These are phyloP conservation scores for Centaurea solstitialis DNA, from an alignment of 129 eudicot species.

Conservation along the genomic window DNA sequence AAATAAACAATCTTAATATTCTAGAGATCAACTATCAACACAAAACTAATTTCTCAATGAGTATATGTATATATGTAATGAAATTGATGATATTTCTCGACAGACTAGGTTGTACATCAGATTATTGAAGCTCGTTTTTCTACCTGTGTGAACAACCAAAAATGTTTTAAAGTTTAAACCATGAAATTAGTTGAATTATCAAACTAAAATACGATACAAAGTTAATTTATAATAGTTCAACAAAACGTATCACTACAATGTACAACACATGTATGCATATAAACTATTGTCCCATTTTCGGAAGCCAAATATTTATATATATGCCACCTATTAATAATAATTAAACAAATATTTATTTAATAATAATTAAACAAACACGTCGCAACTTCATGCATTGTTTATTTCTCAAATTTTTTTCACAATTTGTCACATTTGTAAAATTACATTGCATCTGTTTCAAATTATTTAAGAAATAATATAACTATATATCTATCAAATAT, in stretches of 20 bases:
- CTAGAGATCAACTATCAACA: too few relatives aligned
- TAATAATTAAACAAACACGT: conserved; percentile 7
- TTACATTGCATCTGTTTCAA: too few relatives aligned
- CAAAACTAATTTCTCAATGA: too few relatives aligned
- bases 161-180: background rate
- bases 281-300: background rate
- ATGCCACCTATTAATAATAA: background rate
- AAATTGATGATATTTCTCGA: background rate
- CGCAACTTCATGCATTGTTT: background rate
- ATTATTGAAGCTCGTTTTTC: background rate
- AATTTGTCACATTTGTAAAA: background rate
- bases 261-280: background rate
- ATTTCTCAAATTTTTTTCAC: background rate
- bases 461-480: background rate
- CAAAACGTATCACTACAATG: background rate
- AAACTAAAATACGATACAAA: background rate
- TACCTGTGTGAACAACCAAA: background rate
- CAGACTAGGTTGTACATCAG: background rate
- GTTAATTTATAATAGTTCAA: too few relatives aligned
- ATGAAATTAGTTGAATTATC: background rate
- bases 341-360: background rate
- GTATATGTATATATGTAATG: too few relatives aligned
- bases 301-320: background rate
- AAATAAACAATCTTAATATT: too few relatives aligned
- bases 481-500: background rate